Conservation (phyloP, 306 rosid genomes). For the Glycine soja region DNA sequence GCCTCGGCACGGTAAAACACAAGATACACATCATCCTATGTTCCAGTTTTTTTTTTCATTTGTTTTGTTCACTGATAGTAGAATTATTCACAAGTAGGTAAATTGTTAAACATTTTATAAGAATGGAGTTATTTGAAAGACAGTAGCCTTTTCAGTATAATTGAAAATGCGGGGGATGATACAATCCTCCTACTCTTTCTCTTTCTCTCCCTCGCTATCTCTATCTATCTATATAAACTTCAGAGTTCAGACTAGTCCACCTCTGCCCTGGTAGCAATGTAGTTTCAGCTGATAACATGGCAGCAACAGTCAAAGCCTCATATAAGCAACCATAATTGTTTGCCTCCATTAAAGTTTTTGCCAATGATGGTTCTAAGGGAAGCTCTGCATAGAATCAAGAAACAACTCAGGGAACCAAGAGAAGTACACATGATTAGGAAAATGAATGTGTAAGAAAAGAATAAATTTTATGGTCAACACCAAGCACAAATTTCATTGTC, state of each 20-base stretch:
- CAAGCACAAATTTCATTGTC: slow-evolving; percentile 26
- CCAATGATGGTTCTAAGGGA: slow-evolving; percentile 96
- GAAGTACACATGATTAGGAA: slow-evolving; percentile 31
- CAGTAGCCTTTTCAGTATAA: slow-evolving; percentile 4
- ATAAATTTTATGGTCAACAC: slow-evolving; percentile 26
- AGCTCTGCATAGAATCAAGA: slow-evolving; percentile 68
- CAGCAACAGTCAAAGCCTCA: slow-evolving; percentile 92
- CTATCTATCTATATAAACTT: background rate
- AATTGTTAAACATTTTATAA: slow-evolving; percentile 12
- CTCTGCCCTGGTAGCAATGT: slow-evolving; percentile 84
- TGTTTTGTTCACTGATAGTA: slow-evolving; percentile 8
- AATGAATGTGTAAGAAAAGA: slow-evolving; percentile 15
- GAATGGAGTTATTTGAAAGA: slow-evolving; percentile 4
- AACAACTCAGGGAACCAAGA: slow-evolving; percentile 39
- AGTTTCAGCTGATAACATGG: slow-evolving; percentile 93
- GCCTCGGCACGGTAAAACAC: slow-evolving; percentile 18
- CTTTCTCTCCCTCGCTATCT: background rate
- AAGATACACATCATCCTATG: slow-evolving; percentile 5
- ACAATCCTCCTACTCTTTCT: background rate
- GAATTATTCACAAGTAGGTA: slow-evolving; percentile 20
- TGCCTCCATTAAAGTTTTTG: slow-evolving; percentile 93
- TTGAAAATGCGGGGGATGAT: slow-evolving; percentile 11
- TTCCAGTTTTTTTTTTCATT: slow-evolving; percentile 5
- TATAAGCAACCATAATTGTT: slow-evolving; percentile 80
- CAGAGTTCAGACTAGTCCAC: slow-evolving; percentile 46